Conservation (phyloP, 192 early-diverging fungal species). For the Linnemannia elongata region DNA sequence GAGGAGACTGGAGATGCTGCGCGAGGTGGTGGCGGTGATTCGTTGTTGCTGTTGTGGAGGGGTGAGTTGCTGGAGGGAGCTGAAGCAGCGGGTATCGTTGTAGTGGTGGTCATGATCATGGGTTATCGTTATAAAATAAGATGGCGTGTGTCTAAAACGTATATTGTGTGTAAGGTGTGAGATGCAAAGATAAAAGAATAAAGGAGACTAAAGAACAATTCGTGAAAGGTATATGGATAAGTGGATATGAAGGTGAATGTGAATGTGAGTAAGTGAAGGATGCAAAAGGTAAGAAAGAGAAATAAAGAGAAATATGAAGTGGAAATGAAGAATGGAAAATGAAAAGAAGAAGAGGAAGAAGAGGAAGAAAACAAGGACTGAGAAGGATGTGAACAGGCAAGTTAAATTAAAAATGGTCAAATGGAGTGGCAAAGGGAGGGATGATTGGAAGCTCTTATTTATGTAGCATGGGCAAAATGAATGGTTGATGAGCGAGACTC, state of each 20-base stretch:
- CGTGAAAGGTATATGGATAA: background rate
- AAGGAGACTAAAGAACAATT: background rate
- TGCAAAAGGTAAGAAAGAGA: constrained; percentile 15
- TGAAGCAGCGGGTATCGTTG: constrained; percentile 11
- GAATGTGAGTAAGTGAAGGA: background rate
- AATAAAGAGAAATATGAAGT: background rate
- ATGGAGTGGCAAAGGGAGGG: too few relatives aligned
- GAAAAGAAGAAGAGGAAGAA: background rate
- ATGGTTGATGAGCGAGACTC: background rate
- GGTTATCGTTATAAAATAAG: background rate
- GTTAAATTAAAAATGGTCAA: background rate
- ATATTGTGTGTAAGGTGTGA: background rate
- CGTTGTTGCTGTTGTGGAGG: constrained; percentile 9
- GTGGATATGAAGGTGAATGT: background rate
- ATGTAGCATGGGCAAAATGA: background rate
- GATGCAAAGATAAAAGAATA: background rate
- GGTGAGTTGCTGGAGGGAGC: constrained; percentile 17
- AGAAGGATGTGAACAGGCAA: too few relatives aligned
- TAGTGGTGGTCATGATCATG: constrained; percentile 41
- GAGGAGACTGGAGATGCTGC: constrained; percentile 18
- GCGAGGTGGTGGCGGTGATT: constrained; percentile 9
- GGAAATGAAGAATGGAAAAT: background rate
- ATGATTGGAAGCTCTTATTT: background rate
- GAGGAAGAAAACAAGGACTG: too few relatives aligned
- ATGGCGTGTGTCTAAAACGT: background rate